Evolutionary conservation across 306 rosid species (phyloP).

Genomic region (Quercus alba): DNA sequence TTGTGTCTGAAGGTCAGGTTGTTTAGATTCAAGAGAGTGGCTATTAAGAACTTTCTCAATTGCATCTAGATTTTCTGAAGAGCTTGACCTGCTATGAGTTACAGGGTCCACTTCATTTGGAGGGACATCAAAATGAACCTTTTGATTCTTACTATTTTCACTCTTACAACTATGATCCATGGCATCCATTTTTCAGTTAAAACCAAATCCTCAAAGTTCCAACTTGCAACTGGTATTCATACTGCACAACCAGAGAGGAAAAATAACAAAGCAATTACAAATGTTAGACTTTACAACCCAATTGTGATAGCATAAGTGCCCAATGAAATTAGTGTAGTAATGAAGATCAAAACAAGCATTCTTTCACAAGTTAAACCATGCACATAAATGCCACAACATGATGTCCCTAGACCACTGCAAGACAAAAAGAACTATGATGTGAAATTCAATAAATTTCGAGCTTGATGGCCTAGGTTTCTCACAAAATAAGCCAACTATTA

Average conservation of each 20-base stretch:
- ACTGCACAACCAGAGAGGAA: background rate
- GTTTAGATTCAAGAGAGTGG: conserved; percentile 4
- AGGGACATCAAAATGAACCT: conserved; percentile 40
- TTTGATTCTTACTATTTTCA: conserved; percentile 30
- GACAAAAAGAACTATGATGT: background rate
- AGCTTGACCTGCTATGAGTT: conserved; percentile 8
- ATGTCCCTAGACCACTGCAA: background rate
- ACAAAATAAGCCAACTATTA: too few species aligned
- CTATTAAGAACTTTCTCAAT: conserved; percentile 2
- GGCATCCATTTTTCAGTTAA: conserved; percentile 20
- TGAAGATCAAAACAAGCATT: background rate
- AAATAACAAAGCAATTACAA: background rate
- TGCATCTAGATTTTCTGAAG: conserved; percentile 24
- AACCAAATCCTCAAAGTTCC: background rate
- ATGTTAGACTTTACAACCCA: background rate
- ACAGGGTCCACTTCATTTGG: background rate
- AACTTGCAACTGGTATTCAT: background rate
- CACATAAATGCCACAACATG: background rate
- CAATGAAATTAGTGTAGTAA: background rate
- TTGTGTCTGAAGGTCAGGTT: background rate
- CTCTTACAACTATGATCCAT: conserved; percentile 19
- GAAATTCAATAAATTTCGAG: too few species aligned
- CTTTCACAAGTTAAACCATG: background rate
- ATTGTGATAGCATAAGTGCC: background rate
- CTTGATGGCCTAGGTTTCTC: too few species aligned